Evolutionary conservation across 805 yeast genomes (phyloP), one percentile per base, ranked within the genome.

Genomic region (Spathaspora girioi): DNA sequence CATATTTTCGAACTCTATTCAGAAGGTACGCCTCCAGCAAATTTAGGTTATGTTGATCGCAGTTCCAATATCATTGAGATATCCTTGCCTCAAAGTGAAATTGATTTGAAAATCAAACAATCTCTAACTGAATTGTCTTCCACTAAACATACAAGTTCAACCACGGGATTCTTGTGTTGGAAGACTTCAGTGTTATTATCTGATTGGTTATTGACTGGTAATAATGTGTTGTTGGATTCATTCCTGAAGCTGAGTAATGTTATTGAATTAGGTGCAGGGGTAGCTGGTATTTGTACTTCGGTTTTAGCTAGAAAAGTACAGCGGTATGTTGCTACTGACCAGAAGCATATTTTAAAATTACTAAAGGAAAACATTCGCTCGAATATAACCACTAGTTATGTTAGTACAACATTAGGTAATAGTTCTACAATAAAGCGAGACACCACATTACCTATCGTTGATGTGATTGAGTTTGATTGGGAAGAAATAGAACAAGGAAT

Each of bases 101-200:
- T 61, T 11, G 75, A 69, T 29, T 52, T 74, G 23, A 50, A 47
- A 15, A 65, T 74, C 8, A 50, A 58, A 12, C 78, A 74, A 53
- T 70, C 75, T 12, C 56, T 70, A 9, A 55, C 71, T 6, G 62
- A 64, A 11, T 59, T 71, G 26, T 60, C 70, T 10, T 70, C 76
- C 2, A 62, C 65, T 23, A 58, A 61, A 0, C 61, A 69, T 26
- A 41, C 66, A 14, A 70, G 78, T 17, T 77, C 86, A 4, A 57
- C 62, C 0, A 84, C 89, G 0, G 91, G 91, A 11, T 86, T 79
- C 53, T 77, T 84, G 3, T 68, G 84, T 40, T 85, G 91, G 91
- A 68, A 69, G 42, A 69, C 81, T 1, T 71, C 83, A 1, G 71
- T 76, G 1, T 59, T 69, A 1, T 67, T 85, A 40, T 73, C 74